These are phyloP conservation scores for Botryosphaeria dothidea DNA, from an alignment of 2,329 filamentous ascomycete genomes.

Conservation along the genomic window DNA sequence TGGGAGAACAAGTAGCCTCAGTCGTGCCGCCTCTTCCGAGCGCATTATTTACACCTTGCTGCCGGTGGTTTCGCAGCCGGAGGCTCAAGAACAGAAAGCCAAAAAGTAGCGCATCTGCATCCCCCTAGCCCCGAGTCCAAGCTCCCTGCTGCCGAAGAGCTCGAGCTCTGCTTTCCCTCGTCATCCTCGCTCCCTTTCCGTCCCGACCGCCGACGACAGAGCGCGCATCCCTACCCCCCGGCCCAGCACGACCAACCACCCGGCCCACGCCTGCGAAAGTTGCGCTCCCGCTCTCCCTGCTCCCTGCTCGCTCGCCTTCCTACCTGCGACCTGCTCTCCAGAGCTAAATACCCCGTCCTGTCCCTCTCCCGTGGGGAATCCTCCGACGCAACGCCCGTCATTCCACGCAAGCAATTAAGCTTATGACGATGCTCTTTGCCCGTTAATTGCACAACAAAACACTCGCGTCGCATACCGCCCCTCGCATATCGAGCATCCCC, in stretches of 20 bases:
- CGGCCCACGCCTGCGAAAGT: not conserved
- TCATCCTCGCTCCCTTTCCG: constrained; percentile 8
- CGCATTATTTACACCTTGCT: not conserved
- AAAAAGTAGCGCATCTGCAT: not conserved
- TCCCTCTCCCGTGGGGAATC: not conserved
- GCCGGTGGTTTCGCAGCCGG: not conserved
- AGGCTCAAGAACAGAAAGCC: constrained; percentile 2
- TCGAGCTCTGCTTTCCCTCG: constrained; percentile 2
- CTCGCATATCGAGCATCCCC: not conserved
- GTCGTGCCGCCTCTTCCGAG: not conserved
- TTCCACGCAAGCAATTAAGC: constrained; percentile 4
- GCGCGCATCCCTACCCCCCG: constrained; percentile 14
- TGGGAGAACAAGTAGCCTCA: constrained; percentile 10
- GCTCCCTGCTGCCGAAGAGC: not conserved
- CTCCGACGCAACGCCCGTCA: not conserved
- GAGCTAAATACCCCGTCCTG: not conserved
- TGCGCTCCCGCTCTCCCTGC: not conserved
- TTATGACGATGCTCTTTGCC: constrained; percentile 1
- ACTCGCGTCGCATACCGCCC: not conserved
- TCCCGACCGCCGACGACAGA: constrained; percentile 10
- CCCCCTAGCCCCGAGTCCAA: constrained; percentile 16
- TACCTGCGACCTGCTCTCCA: not conserved
- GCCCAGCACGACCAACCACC: constrained; percentile 10
- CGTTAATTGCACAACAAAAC: not conserved
- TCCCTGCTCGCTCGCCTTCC: constrained; percentile 5